Evolutionary conservation across 129 eudicot species (phyloP).

Genomic region (Centella asiatica): DNA sequence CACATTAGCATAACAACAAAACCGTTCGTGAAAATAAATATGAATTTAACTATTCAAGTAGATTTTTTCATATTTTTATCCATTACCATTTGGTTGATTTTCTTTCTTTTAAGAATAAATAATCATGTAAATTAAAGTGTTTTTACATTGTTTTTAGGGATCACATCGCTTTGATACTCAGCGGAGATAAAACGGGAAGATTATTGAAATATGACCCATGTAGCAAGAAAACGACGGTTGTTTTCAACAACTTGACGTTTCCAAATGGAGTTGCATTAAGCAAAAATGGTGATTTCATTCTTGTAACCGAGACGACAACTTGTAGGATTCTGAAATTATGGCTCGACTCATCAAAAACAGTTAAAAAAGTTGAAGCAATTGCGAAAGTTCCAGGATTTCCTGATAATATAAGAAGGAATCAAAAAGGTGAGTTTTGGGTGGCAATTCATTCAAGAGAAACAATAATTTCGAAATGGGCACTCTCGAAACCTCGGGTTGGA

Average conservation of each 20-base stretch:
- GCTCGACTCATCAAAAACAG: conserved; percentile 27
- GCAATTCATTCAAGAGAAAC: conserved; percentile 29
- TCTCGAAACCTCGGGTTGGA: conserved; percentile 38
- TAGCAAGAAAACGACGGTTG: conserved; percentile 19
- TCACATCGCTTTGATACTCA: conserved; percentile 24
- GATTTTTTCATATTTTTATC: neutral
- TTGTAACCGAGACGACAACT: conserved; percentile 41
- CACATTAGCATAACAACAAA: too few species aligned
- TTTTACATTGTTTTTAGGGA: conserved; percentile 24
- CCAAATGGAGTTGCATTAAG: conserved; percentile 59
- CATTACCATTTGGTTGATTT: neutral
- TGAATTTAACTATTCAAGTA: too few species aligned
- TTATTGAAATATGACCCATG: conserved; percentile 33
- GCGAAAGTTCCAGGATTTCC: conserved; percentile 51
- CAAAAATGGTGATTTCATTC: conserved; percentile 30
- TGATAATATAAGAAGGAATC: conserved; percentile 22
- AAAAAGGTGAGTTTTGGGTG: conserved; percentile 45
- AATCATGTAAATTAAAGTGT: too few species aligned
- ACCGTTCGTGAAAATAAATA: too few species aligned
- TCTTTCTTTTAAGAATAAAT: neutral
- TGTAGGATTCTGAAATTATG: conserved; percentile 36
- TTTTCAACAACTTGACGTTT: conserved; percentile 30
- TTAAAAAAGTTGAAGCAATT: conserved; percentile 37
- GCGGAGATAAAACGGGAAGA: conserved; percentile 44
- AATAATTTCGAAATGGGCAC: conserved; percentile 26